Percentiles rank a stretch among this genome's conserved stretches.
Evolutionary conservation across 441 rosid species (phyloP).

Genomic region (Syzygium syzygioides): DNA sequence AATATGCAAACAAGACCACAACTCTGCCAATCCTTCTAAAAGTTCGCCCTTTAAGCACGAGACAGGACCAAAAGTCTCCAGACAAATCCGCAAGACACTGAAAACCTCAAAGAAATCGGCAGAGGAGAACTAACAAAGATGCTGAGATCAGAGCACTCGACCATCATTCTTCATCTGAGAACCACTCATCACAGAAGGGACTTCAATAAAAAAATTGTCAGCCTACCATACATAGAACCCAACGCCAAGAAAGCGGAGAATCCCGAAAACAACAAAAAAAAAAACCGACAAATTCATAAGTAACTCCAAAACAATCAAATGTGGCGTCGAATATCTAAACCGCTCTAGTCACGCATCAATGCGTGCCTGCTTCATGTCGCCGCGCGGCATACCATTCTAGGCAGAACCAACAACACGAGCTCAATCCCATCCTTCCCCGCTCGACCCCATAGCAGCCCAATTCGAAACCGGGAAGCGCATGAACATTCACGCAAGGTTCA

Average conservation of each 20-base stretch:
- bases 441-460: not conserved
- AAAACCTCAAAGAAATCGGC: not conserved
- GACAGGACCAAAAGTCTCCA: not conserved
- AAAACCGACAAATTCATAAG: not conserved
- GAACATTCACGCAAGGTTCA: not conserved
- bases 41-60: not conserved
- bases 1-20: not conserved
- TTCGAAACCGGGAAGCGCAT: not conserved
- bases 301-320: not conserved
- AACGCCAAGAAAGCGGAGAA: not conserved
- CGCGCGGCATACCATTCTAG: not conserved
- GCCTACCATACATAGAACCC: not conserved
- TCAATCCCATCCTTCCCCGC: not conserved
- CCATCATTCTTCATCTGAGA: not conserved
- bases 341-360: not conserved
- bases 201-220: rapidly evolving
- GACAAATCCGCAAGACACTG: not conserved
- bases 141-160: not conserved
- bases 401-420: not conserved
- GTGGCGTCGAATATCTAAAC: not conserved
- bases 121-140: not conserved
- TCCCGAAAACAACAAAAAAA: not conserved
- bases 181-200: not conserved
- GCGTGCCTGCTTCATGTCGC: not conserved
- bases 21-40: not conserved